Base-by-base conservation (phyloP, 1,284 basidiomycete species). In the Ceratobasidium sp. region DNA sequence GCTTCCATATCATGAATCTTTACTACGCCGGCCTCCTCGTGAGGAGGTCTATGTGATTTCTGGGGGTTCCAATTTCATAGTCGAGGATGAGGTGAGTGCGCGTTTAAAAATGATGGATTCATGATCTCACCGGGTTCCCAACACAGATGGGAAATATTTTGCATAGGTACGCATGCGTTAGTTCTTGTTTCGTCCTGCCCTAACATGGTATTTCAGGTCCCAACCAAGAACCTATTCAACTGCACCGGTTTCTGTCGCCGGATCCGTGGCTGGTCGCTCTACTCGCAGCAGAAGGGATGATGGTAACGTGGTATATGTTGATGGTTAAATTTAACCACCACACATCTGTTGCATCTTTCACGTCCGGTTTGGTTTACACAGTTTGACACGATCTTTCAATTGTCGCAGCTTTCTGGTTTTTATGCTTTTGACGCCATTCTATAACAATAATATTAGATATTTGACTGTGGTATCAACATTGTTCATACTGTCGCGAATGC, bases 21-120 rank as follows among this genome's bases (percentile, higher is more conserved):
- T 75, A 20, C 71, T 75, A 20, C 58, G 71, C 17, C 58, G 71
- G 20, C 71, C 71, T 26, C 71, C 71, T 26, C 71, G 71, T n/a
- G 71, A 75, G 23, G 71, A 75, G 35, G 71, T 75, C 1, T 75
- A 75, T 56, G 71, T 75, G 6, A 75, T 75, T 35, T 75, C 71
- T 17, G 71, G 71, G 4, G 71, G 71, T 64, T 75, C 71, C 13
- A 75, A 75, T 33, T 75, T 75, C 49, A 65, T 75, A 64, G 71
- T 75, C 23, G 71, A 75, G 71, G 71, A 75, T 49, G 71, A 75
- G 71, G 71, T 64, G 37, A 51, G 71, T 49, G 20, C 37, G 1
- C 20, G 7, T 45, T 17, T 42, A 11, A 23, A 11, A n/a, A 6
- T 10, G 26, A 28, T 2, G 5, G 13, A 63, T n/a, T 4, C 4